Conservation (phyloP, 495 filamentous ascomycete genomes). For the Hypoxylon rickii region DNA sequence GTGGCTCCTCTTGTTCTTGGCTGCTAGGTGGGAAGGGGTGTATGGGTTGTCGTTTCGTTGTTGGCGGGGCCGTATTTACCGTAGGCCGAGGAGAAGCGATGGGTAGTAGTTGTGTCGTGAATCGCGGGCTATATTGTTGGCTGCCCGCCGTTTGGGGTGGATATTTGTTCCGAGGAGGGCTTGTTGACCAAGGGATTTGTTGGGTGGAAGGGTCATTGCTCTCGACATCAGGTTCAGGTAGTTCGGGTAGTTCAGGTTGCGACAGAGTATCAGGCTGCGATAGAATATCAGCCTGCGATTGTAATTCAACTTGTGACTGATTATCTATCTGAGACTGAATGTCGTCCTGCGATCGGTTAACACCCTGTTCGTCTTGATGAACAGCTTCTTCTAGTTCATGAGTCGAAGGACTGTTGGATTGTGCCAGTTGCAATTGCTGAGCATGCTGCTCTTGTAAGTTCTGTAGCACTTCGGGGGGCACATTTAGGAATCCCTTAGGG, state of each 20-base stretch:
- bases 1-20: conserved; percentile 52
- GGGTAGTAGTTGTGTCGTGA: conserved; percentile 30
- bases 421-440: conserved; percentile 15
- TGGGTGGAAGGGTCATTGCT: too few relatives aligned
- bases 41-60: not conserved
- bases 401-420: conserved; percentile 4
- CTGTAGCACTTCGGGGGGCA: conserved; percentile 45
- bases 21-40: conserved; percentile 39
- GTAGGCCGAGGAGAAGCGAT: conserved; percentile 28
- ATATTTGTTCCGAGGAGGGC: conserved; percentile 2
- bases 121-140: conserved; percentile 40
- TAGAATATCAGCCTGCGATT: not conserved
- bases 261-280: too few relatives aligned
- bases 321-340: not conserved
- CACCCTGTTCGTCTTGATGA: not conserved
- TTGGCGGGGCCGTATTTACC: conserved; percentile 1
- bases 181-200: conserved; percentile 18
- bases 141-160: conserved; percentile 17
- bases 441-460: conserved; percentile 37
- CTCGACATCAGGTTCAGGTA: not conserved
- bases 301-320: not conserved
- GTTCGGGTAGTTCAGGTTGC: too few relatives aligned
- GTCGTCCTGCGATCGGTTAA: not conserved
- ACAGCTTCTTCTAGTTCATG: not conserved
- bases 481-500: conserved; percentile 35